Conservation (phyloP, 352 stramenopile species). For the Globisporangium lucens region DNA sequence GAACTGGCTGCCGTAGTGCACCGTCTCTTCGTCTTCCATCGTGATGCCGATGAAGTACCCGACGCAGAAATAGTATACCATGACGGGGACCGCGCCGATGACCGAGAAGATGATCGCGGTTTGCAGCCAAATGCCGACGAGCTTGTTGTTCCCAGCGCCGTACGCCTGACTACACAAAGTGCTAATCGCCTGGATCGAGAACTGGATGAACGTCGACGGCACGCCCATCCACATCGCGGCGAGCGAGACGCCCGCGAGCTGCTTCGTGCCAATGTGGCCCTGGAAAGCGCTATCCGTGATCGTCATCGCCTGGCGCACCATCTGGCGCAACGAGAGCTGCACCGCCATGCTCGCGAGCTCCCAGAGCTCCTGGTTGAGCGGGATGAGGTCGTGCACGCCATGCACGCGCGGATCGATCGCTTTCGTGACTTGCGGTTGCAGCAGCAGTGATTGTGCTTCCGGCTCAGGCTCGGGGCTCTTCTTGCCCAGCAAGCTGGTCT, state of each 20-base stretch:
- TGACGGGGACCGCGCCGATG: constrained; percentile 44
- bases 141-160: constrained; percentile 60
- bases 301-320: constrained; percentile 68
- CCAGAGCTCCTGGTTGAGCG: constrained; percentile 41
- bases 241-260: constrained; percentile 65
- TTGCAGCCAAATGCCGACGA: constrained; percentile 72
- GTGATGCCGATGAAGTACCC: constrained; percentile 26
- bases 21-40: constrained; percentile 52
- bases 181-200: constrained; percentile 53
- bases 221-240: constrained; percentile 69
- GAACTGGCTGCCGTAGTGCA: constrained; percentile 61
- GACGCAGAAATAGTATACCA: constrained; percentile 62
- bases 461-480: constrained; percentile 5
- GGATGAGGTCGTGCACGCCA: constrained; percentile 10
- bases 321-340: constrained; percentile 68
- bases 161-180: constrained; percentile 76
- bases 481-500: constrained; percentile 3
- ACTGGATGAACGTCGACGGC: constrained; percentile 61
- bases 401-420: background rate
- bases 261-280: constrained; percentile 61
- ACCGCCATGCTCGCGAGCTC: constrained; percentile 67
- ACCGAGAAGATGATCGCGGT: constrained; percentile 56
- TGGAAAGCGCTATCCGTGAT: constrained; percentile 76
- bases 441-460: background rate
- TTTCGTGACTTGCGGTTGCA: background rate